Base-by-base conservation (phyloP, 225 moss, liverwort and hornwort genomes). In the Marchantia paleacea region DNA sequence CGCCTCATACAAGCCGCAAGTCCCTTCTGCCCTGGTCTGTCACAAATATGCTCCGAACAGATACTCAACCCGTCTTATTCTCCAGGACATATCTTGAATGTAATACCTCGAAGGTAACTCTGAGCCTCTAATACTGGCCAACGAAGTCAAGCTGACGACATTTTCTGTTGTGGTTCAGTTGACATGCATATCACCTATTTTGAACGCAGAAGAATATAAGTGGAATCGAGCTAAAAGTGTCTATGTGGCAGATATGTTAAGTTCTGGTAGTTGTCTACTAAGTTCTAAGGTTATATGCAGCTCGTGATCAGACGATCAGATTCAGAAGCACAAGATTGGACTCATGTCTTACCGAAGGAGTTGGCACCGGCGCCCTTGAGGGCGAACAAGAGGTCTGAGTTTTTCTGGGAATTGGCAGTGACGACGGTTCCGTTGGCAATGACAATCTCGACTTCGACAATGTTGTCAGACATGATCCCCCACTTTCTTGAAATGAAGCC, bases 401-500 rank as follows among this genome's bases (percentile, higher is more conserved):
- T 94, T 6, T 83, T 76, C 7, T 82, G 80, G 0, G 91, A 83
- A 53, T 84, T 95, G 0, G 90, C 90, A 0, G 84, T 91, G 6
- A 95, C 87, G 0, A 95, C 0, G 0, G 91, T 87, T 3, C 93
- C 95, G 47, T 90, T 84, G 0, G 88, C 88, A 10, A 80, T 79
- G 3, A 95, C 92, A 0, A 95, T 0, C 30, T 95, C 89, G 0
- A 26, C 77, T 68, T 89, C 92, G 0, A 92, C 31, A 0, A 95
- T 89, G 84, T 66, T 89, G 81, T 95, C 93, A 0, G 86, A 60
- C 18, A 90, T 88, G 0, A 93, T 54, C 57, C 95, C 95, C 0
- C 88, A 93, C 29, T 92, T 95, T 2, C 95, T 26, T 7, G 92
- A 83, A 31, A 84, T 73, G 88, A 92, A 95, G 3, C 93, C 95